Evolutionary conservation across 2,329 filamentous ascomycete species (phyloP).

Genomic region (Fusarium ambrosium): DNA sequence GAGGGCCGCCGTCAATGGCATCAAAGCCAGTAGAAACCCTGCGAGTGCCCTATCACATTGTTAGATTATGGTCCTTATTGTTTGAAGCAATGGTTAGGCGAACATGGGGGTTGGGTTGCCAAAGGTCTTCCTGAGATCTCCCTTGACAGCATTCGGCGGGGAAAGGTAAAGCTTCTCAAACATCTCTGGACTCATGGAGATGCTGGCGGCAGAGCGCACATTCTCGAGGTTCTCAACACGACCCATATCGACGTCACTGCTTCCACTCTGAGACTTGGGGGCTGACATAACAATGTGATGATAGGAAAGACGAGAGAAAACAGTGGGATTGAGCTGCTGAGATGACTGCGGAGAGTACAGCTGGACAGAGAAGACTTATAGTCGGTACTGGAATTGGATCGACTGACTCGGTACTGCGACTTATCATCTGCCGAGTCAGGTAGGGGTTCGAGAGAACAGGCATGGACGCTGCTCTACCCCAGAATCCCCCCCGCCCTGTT

Average conservation of each 20-base stretch:
- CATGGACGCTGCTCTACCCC: conserved; percentile 1
- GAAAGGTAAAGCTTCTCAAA: conserved; percentile 74
- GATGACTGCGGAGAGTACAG: background rate
- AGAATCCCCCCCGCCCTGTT: background rate
- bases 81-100: conserved; percentile 28
- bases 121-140: conserved; percentile 66
- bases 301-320: background rate
- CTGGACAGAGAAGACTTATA: background rate
- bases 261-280: background rate
- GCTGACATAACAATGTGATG: background rate
- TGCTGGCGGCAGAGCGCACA: conserved; percentile 50
- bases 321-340: background rate
- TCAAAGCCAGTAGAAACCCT: conserved; percentile 63
- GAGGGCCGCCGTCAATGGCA: conserved; percentile 61
- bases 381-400: background rate
- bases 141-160: conserved; percentile 63
- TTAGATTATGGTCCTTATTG: background rate
- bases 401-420: background rate
- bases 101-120: conserved; percentile 72
- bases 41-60: conserved; percentile 56
- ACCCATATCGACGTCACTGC: conserved; percentile 6
- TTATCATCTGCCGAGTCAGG: background rate
- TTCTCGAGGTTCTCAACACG: conserved; percentile 1
- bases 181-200: conserved; percentile 66
- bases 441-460: background rate